Base-by-base conservation (phyloP, 2,329 filamentous ascomycete genomes). In the Phialemoniopsis sp. region DNA sequence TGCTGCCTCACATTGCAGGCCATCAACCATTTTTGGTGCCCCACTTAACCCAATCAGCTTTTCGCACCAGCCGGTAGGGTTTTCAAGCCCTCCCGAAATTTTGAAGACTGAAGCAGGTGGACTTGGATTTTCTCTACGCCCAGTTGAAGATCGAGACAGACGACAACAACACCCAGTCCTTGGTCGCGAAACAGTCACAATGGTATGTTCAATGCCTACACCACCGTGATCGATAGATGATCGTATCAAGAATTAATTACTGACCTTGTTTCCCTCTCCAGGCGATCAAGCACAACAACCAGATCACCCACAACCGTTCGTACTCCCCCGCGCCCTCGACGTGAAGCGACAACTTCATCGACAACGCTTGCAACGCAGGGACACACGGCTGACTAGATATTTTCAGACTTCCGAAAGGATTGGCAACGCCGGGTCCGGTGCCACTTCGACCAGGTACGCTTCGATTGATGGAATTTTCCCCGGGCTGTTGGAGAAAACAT, bases 201-300 rank as follows among this genome's bases (percentile, higher is more conserved):
- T 73, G 72, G 70, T 73, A 66, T 59, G 67, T 47, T 37, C 31
- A 40, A 35, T 35, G 30, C 21, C 21, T 26, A 26, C 10, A 6
- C 21, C 10, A 26, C 21, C 6, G 21, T 10, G 21, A 26, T 26
- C 21, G 10, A 26, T 26, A 26, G 21, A 26, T 41, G 37, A 39
- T 40, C 41, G 34, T 49, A 53, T 45, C 51, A 46, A 47, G 43
- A 51, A 45, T 48, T 45, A 45, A 43, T 55, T 54, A 50, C 60
- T 61, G 47, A 58, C 44, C 37, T 51, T 55, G 48, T 56, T 48
- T 58, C 40, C 45, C 40, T 51, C 39, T 54, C 56, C 63, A 85
- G 90, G 87, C 91, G 81, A 95, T 97, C 89, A 95, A 95, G 85
- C 89, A 96, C 87, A 97, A 97, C 80, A 89, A 96, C 80, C 87